Evolutionary conservation across 1,284 basidiomycete genomes (phyloP).

Genomic region (Porodaedalea pini): DNA sequence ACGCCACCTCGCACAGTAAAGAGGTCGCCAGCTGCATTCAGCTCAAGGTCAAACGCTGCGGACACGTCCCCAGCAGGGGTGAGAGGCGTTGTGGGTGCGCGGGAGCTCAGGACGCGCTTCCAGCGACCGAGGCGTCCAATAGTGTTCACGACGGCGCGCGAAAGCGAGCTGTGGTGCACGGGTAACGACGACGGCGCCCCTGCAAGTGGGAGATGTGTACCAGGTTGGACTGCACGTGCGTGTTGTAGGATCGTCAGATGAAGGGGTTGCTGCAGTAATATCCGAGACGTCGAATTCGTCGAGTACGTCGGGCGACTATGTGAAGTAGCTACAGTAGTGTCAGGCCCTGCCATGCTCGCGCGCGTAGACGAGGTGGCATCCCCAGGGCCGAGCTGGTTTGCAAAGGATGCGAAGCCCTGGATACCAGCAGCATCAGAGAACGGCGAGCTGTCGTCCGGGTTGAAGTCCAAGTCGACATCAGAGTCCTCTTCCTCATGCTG

Average conservation of each 20-base stretch:
- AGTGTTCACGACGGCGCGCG: conserved; percentile 75
- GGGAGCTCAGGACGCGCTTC: conserved; percentile 69
- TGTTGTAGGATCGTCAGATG: conserved; percentile 41
- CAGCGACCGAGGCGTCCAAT: conserved; percentile 79
- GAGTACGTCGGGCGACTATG: conserved; percentile 27
- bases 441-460: conserved; percentile 38
- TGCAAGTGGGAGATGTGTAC: conserved; percentile 32
- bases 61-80: conserved; percentile 52
- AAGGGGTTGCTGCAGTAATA: conserved; percentile 36
- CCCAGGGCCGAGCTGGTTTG: conserved; percentile 20
- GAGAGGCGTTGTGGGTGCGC: conserved; percentile 39
- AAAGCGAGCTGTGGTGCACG: conserved; percentile 61
- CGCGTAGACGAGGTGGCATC: background rate
- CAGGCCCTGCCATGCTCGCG: background rate
- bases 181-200: conserved; percentile 45
- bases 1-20: conserved; percentile 58
- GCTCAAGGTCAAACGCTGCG: conserved; percentile 67
- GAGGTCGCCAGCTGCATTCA: conserved; percentile 53
- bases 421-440: conserved; percentile 30
- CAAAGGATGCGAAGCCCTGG: conserved; percentile 31
- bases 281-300: conserved; percentile 29
- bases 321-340: conserved; percentile 20
- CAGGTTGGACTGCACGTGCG: conserved; percentile 29
- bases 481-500: conserved; percentile 52
- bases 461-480: conserved; percentile 73